These are phyloP conservation scores for Gastrolobium bilobum DNA, from an alignment of 306 rosid species.

Conservation along the genomic window DNA sequence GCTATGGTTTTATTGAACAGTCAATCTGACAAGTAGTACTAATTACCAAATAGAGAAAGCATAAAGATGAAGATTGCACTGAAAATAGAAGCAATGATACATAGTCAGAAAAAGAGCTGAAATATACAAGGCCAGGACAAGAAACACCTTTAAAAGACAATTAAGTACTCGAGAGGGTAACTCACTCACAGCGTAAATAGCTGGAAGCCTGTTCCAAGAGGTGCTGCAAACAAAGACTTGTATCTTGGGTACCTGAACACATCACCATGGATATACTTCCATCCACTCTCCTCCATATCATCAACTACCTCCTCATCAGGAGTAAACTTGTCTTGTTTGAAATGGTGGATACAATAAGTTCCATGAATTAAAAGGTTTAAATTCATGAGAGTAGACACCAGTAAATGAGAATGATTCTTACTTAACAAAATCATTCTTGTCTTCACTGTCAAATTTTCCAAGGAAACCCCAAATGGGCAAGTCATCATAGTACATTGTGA, in stretches of 20 bases:
- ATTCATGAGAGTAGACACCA: slow-evolving; percentile 7
- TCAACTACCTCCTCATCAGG: slow-evolving; percentile 58
- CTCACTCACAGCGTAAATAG: slow-evolving; percentile 64
- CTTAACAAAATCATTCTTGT: slow-evolving; percentile 64
- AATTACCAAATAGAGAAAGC: slow-evolving; percentile 65
- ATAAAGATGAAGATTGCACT: slow-evolving; percentile 60
- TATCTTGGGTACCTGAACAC: slow-evolving; percentile 59
- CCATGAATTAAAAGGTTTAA: slow-evolving; percentile 3
- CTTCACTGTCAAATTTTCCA: slow-evolving; percentile 57
- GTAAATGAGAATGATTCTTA: slow-evolving; percentile 42
- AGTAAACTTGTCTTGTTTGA: slow-evolving; percentile 49
- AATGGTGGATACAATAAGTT: background rate
- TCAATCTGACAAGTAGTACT: too few species aligned
- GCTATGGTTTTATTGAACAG: too few species aligned
- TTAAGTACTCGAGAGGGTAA: slow-evolving; percentile 30
- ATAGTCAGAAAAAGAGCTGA: slow-evolving; percentile 33
- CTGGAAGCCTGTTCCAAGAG: slow-evolving; percentile 61
- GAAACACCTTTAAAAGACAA: background rate
- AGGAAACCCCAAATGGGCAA: slow-evolving; percentile 69
- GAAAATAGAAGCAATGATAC: slow-evolving; percentile 45
- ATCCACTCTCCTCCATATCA: slow-evolving; percentile 59
- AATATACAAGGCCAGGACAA: slow-evolving; percentile 10
- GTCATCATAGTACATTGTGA: slow-evolving; percentile 64
- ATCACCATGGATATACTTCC: slow-evolving; percentile 63
- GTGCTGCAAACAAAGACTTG: slow-evolving; percentile 63